These are phyloP conservation scores for Apophysomyces trapeziformis DNA, from an alignment of 371 early-diverging fungal genomes.

Conservation along the genomic window DNA sequence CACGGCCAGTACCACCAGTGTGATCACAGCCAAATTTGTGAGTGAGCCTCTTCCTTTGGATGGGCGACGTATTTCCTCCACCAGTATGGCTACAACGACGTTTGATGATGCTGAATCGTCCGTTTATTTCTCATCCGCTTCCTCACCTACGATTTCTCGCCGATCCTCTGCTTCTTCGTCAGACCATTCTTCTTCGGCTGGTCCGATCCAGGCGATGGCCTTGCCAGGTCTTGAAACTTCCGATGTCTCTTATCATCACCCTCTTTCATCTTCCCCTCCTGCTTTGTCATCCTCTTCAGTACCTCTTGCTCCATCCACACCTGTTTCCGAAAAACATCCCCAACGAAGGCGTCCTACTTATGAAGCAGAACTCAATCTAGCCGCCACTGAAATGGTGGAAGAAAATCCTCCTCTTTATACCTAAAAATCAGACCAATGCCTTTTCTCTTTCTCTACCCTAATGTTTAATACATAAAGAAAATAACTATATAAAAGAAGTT, in stretches of 20 bases:
- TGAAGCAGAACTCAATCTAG: slow-evolving; percentile 1
- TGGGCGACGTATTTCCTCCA: slow-evolving; percentile 9
- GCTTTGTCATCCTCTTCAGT: too few species aligned
- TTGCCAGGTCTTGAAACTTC: neutral
- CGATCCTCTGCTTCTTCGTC: neutral
- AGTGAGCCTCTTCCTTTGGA: neutral
- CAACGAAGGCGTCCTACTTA: neutral
- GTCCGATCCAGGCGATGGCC: neutral
- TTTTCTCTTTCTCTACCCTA: too few species aligned
- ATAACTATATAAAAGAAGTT: too few species aligned
- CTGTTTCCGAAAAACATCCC: neutral
- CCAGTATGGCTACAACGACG: slow-evolving; percentile 1
- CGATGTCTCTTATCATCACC: too few species aligned
- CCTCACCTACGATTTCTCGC: neutral
- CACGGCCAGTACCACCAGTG: slow-evolving; percentile 3
- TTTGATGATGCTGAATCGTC: slow-evolving; percentile 26
- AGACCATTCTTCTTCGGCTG: neutral
- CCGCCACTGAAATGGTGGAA: neutral
- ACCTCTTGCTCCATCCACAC: neutral
- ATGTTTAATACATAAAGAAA: too few species aligned
- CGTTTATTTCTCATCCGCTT: slow-evolving; percentile 27
- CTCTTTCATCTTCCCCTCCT: too few species aligned
- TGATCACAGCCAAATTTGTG: slow-evolving; percentile 6
- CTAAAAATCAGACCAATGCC: too few species aligned
- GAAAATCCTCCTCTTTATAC: neutral